Evolutionary conservation across 2,329 filamentous ascomycete species (phyloP), one percentile per base, ranked within the genome.

Genomic region (Ophiognomonia clavigignenti-juglandacearum): DNA sequence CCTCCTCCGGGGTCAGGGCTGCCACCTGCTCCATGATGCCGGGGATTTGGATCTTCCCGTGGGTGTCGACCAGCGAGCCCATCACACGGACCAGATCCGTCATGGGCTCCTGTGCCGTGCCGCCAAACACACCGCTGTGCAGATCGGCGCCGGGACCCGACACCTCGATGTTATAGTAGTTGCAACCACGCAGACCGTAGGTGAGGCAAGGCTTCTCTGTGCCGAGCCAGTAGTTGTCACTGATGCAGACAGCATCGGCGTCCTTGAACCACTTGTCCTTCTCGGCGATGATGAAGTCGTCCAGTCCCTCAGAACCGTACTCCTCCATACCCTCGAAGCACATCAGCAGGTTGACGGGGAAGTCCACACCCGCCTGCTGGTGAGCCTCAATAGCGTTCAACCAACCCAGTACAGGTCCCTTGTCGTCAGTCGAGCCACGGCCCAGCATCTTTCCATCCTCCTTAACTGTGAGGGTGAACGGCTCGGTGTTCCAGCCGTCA

Each of bases 241-340:
- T 96, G 64, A 98, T 98, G 73, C 93, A 98, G 51, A 97, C 89
- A 6, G 91, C 93, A 57, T 98, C 93, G 29, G 90, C 83, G 60
- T 96, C 92, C 61, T 89, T 89, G 74, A 98, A 98, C 76, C 85
- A 97, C 60, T 88, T 86, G 72, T 95, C 89, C 56, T 86, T 90
- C 72, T 98, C 93, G 39, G 80, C 84, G 57, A 86, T 78, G 69
- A 98, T 96, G 56, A 97, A 86, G 58, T 96, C 92, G 62, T 98
- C 93, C 46, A 98, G 78, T 31, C 93, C 93, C 65, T 97, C 92
- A 0, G 91, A 96, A 42, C 93, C 93, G 65, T 95, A 96, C 73
- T 98, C 93, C 72, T 98, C 93, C 93, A 98, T 98, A 40, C 93
- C 93, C 76, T 98, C 93, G 59, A 98, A 97, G 76, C 93, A 98